Percentiles rank a stretch among this genome's conserved stretches.
Conservation (phyloP, 1,139 yeast genomes). For the Pichia norvegensis region DNA sequence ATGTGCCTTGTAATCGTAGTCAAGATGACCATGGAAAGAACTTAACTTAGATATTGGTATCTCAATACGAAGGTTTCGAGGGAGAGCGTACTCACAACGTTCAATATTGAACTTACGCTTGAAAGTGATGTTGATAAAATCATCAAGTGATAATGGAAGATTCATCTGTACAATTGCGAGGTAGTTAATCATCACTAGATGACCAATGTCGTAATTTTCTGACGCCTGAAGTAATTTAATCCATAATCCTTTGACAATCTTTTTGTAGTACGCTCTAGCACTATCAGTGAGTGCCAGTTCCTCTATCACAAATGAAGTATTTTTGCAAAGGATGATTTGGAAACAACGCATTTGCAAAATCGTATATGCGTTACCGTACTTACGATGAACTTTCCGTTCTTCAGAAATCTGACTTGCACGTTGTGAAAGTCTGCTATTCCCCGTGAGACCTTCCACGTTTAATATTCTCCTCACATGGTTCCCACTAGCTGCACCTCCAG, state of each 20-base stretch:
- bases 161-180: conserved; percentile 14
- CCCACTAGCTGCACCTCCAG: conserved; percentile 14
- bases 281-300: conserved; percentile 7
- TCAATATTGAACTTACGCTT: conserved; percentile 8
- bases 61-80: conserved; percentile 8
- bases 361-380: conserved; percentile 13
- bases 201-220: conserved; percentile 1
- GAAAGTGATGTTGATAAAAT: conserved; percentile 11
- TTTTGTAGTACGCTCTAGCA: conserved; percentile 3
- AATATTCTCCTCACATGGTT: conserved; percentile 42
- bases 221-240: conserved; percentile 1
- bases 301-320: conserved; percentile 9
- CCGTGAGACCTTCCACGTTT: conserved; percentile 35
- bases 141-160: conserved; percentile 14
- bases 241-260: conserved; percentile 23
- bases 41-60: conserved; percentile 9
- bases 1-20: conserved; percentile 8
- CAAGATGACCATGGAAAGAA: conserved; percentile 11
- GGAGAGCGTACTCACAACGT: conserved; percentile 15
- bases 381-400: conserved; percentile 21
- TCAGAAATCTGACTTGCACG: conserved; percentile 13
- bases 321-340: conserved; percentile 17
- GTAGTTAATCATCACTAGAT: conserved; percentile 11
- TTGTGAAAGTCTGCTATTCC: conserved; percentile 22
- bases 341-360: conserved; percentile 9